Percentiles rank a stretch among this genome's conserved stretches.
These are phyloP conservation scores for Coemansia sp. DNA, from an alignment of 192 early-diverging fungal genomes.

Conservation along the genomic window DNA sequence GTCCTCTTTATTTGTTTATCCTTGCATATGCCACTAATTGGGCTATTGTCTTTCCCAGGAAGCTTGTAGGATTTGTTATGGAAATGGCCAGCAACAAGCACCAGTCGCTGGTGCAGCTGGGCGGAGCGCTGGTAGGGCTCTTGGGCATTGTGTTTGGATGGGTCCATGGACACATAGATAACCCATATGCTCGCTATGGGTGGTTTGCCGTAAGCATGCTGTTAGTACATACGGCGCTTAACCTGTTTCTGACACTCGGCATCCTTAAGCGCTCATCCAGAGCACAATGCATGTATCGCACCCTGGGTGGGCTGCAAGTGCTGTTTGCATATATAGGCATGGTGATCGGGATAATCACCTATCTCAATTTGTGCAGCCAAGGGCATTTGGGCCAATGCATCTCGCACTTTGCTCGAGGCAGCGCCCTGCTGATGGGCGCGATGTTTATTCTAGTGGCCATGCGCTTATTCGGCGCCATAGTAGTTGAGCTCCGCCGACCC, in stretches of 20 bases:
- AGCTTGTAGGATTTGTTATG: slow-evolving; percentile 55
- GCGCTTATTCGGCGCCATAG: slow-evolving; percentile 55
- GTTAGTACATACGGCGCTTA: slow-evolving; percentile 48
- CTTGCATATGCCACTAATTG: no score
- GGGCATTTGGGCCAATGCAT: slow-evolving; percentile 65
- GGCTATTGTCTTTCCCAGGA: no score
- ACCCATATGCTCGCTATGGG: slow-evolving; percentile 59
- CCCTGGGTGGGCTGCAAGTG: slow-evolving; percentile 41
- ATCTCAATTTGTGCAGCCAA: slow-evolving; percentile 57
- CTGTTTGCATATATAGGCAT: slow-evolving; percentile 61
- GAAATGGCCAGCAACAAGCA: slow-evolving; percentile 52
- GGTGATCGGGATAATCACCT: slow-evolving; percentile 60
- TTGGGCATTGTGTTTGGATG: slow-evolving; percentile 62
- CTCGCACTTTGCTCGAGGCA: slow-evolving; percentile 68
- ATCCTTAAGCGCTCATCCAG: slow-evolving; percentile 19
- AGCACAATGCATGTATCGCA: slow-evolving; percentile 30
- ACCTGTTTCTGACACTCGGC: slow-evolving; percentile 40
- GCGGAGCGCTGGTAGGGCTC: slow-evolving; percentile 47
- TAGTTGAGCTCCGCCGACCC: slow-evolving; percentile 51
- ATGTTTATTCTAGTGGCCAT: slow-evolving; percentile 48
- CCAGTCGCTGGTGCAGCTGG: slow-evolving; percentile 57
- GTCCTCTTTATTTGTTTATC: no score
- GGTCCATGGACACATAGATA: slow-evolving; percentile 53
- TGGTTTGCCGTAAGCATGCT: slow-evolving; percentile 56
- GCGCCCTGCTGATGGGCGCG: slow-evolving; percentile 55